Percentiles rank a stretch among this genome's conserved stretches.
Evolutionary conservation across 495 filamentous ascomycete genomes (phyloP).

Genomic region (Aspergillus sclerotioniger): DNA sequence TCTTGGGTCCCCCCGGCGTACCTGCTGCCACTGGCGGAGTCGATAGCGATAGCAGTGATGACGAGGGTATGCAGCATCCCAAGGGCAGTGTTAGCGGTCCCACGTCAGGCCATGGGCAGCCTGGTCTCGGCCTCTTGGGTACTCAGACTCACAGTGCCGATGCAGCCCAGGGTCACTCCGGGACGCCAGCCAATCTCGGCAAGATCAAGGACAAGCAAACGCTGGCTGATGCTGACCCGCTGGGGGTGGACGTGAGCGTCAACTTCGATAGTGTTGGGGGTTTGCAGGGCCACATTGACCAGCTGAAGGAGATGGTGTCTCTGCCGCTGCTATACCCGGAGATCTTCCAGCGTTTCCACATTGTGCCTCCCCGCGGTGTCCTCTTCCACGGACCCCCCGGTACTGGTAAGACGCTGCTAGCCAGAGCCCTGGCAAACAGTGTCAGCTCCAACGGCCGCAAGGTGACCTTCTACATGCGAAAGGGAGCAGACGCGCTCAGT

Average conservation of each 20-base stretch:
- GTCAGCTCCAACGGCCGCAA: constrained; percentile 80
- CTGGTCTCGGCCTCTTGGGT: constrained; percentile 50
- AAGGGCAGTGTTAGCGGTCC: constrained; percentile 49
- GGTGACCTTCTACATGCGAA: constrained; percentile 98
- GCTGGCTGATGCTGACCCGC: constrained; percentile 87
- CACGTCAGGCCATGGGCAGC: constrained; percentile 59
- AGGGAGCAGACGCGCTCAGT: constrained; percentile 92
- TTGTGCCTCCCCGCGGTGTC: constrained; percentile 90
- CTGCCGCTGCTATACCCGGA: constrained; percentile 92
- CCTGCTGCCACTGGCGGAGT: constrained; percentile 68
- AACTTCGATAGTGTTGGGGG: constrained; percentile 93
- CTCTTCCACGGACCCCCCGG: constrained; percentile 96
- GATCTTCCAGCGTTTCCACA: constrained; percentile 86
- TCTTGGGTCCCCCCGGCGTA: constrained; percentile 76
- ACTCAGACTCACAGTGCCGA: constrained; percentile 66
- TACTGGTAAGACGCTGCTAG: constrained; percentile 94
- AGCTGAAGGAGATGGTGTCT: constrained; percentile 97
- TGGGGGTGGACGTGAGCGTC: constrained; percentile 87
- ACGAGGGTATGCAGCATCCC: constrained; percentile 63
- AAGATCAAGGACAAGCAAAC: constrained; percentile 79
- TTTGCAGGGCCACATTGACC: constrained; percentile 85
- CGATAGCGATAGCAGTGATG: constrained; percentile 96
- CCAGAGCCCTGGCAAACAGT: constrained; percentile 82
- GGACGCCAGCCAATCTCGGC: constrained; percentile 80
- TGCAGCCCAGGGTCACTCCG: constrained; percentile 56